A percentile compares a stretch with the other conserved stretches of the same genome.
Conservation (phyloP, 225 moss, liverwort and hornwort genomes). For the Sphagnum contortum region DNA sequence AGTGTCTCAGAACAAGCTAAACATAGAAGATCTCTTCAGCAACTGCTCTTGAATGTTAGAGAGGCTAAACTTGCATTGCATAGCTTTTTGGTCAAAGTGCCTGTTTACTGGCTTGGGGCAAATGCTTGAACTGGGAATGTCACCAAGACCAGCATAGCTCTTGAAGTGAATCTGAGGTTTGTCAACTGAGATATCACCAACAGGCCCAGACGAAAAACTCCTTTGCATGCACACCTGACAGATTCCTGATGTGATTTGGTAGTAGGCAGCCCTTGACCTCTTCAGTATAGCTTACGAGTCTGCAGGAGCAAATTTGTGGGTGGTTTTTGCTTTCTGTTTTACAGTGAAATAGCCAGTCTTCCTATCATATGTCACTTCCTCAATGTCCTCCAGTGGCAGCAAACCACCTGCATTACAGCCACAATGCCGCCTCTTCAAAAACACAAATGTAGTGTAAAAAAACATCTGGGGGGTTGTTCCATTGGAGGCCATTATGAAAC, state of each 20-base stretch:
- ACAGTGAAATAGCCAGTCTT: constrained; percentile 3
- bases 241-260: neutral
- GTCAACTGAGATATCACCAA: constrained; percentile 7
- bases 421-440: too few relatives aligned
- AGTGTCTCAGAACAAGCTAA: too few relatives aligned
- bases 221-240: constrained; percentile 6
- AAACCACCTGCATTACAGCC: constrained; percentile 3
- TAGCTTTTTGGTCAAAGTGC: too few relatives aligned
- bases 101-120: constrained; percentile 5
- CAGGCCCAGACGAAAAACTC: constrained; percentile 6
- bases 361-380: constrained; percentile 1
- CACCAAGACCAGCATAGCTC: constrained; percentile 6
- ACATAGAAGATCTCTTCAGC: too few relatives aligned
- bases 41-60: too few relatives aligned
- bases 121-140: constrained; percentile 6
- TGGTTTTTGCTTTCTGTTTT: neutral
- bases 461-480: too few relatives aligned
- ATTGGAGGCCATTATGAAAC: too few relatives aligned
- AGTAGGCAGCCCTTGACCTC: constrained; percentile 1
- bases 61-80: too few relatives aligned
- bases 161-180: constrained; percentile 12
- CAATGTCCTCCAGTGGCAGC: constrained; percentile 4
- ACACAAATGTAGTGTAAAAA: too few relatives aligned
- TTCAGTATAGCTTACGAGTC: constrained; percentile 3
- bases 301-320: constrained; percentile 1